Evolutionary conservation across 2,329 filamentous ascomycete species (phyloP), one percentile per base, ranked within the genome.

Genomic region (Cladophialophora immunda): DNA sequence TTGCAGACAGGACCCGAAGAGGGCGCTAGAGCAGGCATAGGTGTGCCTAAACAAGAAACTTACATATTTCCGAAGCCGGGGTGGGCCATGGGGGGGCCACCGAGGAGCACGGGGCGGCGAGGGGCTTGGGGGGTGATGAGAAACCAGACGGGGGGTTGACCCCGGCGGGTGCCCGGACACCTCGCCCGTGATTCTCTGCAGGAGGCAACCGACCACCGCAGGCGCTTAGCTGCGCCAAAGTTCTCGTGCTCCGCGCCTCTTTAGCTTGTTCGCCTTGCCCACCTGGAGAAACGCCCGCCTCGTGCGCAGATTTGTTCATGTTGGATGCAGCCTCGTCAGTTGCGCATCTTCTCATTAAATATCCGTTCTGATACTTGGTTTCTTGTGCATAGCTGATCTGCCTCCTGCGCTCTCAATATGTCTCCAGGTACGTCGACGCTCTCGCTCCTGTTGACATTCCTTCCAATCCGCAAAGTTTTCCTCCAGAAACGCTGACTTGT

Each of bases 391-490:
- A 34, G 11, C 30, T 34, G 19, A 47, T 22, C 17, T 38, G 29
- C 11, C 55, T 34, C 30, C 3, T 27, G 25, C 13, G 25, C 54
- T 4, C 25, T 52, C 59, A 60, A 50, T 22, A 67, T 67, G 64
- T 63, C 64, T 54, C 52, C 56, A 36, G 54, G 64, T 67, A 57
- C 32, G 64, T 62, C 22, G 11, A 11, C 22, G 15, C 36, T 50
- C 30, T 19, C 25, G 41, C 47, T 25, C 13, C 27, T 29, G 17
- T 56, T 19, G 30, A 30, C 25, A n/a, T 9, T 30, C 1, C 4
- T 41, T 41, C n/a, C 52, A 52, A 32, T 6, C 29, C 25, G 22
- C 15, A 6, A 27, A 13, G 25, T 11, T n/a, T 9, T 9, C 13
- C 19, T 2, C 3, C 15, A 52, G 27, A 34, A 54, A 53, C 58